Conservation (phyloP, 2,329 filamentous ascomycete species). For the Penicillium frequentans region DNA sequence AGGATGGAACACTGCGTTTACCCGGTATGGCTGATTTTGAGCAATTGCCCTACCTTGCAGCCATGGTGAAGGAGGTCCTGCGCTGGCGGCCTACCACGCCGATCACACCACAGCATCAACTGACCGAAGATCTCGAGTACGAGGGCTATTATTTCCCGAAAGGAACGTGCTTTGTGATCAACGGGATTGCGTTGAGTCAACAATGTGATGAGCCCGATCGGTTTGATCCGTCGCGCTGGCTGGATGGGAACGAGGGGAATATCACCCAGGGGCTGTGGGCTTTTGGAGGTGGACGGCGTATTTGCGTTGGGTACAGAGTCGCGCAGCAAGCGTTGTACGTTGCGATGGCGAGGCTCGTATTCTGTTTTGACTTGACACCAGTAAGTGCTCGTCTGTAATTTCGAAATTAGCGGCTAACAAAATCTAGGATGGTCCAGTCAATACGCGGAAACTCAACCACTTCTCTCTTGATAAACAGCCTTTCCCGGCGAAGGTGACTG, state of each 20-base stretch:
- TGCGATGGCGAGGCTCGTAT: background rate
- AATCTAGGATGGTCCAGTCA: background rate
- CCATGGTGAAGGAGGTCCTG: constrained; percentile 29
- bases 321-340: constrained; percentile 11
- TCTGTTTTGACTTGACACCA: background rate
- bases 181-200: constrained; percentile 30
- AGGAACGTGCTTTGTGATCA: constrained; percentile 34
- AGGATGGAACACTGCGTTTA: constrained; percentile 13
- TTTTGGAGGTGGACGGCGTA: constrained; percentile 38
- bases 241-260: constrained; percentile 34
- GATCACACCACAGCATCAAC: constrained; percentile 24
- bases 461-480: background rate
- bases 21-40: constrained; percentile 24
- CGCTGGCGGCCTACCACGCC: constrained; percentile 31
- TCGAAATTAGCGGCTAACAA: background rate
- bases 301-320: constrained; percentile 37
- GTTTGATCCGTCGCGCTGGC: constrained; percentile 40
- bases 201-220: constrained; percentile 31
- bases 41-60: constrained; percentile 26
- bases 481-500: background rate
- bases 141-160: constrained; percentile 30
- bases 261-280: constrained; percentile 31
- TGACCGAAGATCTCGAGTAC: constrained; percentile 28
- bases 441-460: background rate
- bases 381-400: background rate